Evolutionary conservation across 345 rosid genomes (phyloP).

Genomic region (Brassica incana): DNA sequence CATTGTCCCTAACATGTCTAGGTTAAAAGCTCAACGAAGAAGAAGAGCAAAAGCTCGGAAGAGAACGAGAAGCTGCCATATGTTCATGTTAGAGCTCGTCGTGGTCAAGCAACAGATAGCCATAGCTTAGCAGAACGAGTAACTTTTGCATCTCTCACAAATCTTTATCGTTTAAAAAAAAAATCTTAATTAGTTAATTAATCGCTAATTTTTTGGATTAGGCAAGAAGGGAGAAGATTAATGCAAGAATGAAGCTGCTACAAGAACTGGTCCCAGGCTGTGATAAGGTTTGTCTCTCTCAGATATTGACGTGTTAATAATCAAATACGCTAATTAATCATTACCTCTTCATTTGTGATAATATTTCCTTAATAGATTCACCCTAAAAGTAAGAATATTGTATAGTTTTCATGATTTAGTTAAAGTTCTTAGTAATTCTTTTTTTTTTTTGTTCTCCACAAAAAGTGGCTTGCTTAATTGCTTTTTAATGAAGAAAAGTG

Average conservation of each 20-base stretch:
- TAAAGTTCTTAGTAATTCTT: neutral
- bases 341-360: conserved; percentile 38
- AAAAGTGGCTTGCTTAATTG: neutral
- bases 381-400: conserved; percentile 19
- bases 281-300: conserved; percentile 63
- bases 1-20: conserved; percentile 9
- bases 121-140: conserved; percentile 86
- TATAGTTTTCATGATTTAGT: neutral
- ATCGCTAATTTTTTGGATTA: conserved; percentile 27
- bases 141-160: conserved; percentile 22
- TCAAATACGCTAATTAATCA: conserved; percentile 49
- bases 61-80: conserved; percentile 64
- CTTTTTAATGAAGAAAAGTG: conserved; percentile 32
- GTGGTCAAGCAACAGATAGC: conserved; percentile 80
- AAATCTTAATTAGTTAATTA: conserved; percentile 18
- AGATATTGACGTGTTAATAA: conserved; percentile 22
- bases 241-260: conserved; percentile 71
- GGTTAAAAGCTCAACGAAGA: conserved; percentile 63
- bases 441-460: neutral
- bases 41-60: conserved; percentile 59
- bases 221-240: conserved; percentile 85
- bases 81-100: conserved; percentile 78
- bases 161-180: neutral
- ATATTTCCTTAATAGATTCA: conserved; percentile 35
- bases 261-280: conserved; percentile 89